Evolutionary conservation across 2,329 filamentous ascomycete genomes (phyloP).

Genomic region (Graphilbum fragrans): DNA sequence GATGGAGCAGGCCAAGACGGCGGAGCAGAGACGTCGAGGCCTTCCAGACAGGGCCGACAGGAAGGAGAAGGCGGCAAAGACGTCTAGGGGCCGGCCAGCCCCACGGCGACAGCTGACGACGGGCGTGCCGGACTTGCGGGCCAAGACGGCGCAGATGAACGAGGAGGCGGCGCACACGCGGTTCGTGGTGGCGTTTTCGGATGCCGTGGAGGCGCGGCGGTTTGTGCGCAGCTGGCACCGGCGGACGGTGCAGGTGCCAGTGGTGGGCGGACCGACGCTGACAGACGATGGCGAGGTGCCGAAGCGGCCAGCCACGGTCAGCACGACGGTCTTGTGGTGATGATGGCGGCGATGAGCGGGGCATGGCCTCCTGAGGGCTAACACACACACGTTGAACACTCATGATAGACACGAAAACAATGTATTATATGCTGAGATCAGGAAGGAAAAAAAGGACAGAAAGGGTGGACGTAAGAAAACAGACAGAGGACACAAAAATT

Average conservation of each 20-base stretch:
- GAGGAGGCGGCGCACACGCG: conserved; percentile 23
- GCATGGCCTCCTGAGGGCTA: not conserved
- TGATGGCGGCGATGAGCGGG: not conserved
- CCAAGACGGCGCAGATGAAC: conserved; percentile 16
- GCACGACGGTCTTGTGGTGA: conserved; percentile 18
- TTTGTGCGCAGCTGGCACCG: conserved; percentile 34
- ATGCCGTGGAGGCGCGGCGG: conserved; percentile 38
- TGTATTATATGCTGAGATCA: conserved; percentile 4
- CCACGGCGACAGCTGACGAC: conserved; percentile 10
- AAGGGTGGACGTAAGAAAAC: not conserved
- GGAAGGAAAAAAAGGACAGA: not conserved
- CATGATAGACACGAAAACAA: not conserved
- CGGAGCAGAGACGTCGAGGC: not conserved
- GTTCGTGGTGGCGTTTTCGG: conserved; percentile 44
- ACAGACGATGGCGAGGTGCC: not conserved
- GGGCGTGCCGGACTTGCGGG: conserved; percentile 5
- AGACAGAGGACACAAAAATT: not conserved
- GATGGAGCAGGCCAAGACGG: conserved; percentile 6
- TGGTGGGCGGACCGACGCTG: not conserved
- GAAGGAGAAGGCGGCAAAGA: not conserved
- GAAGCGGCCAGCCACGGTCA: conserved; percentile 12
- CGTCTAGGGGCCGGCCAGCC: not conserved
- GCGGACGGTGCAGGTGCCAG: conserved; percentile 18
- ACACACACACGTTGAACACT: too few species aligned
- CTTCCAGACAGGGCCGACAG: not conserved